Base-by-base conservation (phyloP, 1,284 basidiomycete genomes). In the Pseudozyma tsukubaensis region DNA sequence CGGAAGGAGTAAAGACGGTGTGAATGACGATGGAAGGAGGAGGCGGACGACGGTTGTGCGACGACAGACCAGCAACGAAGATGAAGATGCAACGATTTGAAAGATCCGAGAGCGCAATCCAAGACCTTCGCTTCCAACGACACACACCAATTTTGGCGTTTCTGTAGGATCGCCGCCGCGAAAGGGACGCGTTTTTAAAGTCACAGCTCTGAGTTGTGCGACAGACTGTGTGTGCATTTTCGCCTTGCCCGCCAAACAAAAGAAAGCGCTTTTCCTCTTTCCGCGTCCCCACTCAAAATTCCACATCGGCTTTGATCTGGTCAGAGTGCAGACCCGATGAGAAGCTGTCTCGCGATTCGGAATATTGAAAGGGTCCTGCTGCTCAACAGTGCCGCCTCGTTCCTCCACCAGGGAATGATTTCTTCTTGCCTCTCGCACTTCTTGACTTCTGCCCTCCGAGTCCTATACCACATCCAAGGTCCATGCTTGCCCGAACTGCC, bases 101-200 rank as follows among this genome's bases (percentile, higher is more conserved):
- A 18, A 43, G 10, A 13, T 29, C 24, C 24, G 24, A 13, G 42
- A 43, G 42, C 42, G 18, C 10, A 13, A 10, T 18, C 4, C 21
- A 29, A 29, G 45, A 13, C 45, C 24, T 47, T 47, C 10, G 45
- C 45, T 24, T 44, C 12, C 37, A 13, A 3, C 37, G 37, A 12
- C 37, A 39, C 37, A 39, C 4, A 39, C 37, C 8, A 39, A 39
- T 4, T 39, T 8, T 12, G 16, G 37, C 37, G 16, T 39, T 39
- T 39, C 37, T 39, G 37, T 39, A 39, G 37, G 37, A 39, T 39
- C 37, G 37, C 37, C 37, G 37, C 37, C 18, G 16, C 50, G 50
- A 36, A 36, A 51, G 42, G 37, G 50, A 55, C 53, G 53, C 53
- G 53, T 55, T 55, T 55, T 16, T n/a, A n/a, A 12, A 7, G 29